phyloP scores from a whole-genome alignment of 148 eudicot genomes.

The Rhododendron molle region DNA sequence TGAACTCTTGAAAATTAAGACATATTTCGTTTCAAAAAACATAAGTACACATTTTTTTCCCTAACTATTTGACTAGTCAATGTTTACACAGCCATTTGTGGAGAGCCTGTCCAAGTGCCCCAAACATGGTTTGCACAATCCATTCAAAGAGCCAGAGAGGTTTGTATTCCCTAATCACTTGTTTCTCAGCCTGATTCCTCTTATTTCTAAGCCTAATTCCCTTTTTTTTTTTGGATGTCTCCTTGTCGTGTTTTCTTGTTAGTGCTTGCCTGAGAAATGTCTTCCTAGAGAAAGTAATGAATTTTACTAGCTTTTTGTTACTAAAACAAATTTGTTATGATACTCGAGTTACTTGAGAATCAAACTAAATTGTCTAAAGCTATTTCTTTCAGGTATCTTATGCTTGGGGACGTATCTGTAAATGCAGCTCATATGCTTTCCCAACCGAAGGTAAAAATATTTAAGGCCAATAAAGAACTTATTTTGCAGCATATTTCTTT shows the following conservation, averaged over 20 bases:
- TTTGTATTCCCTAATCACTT: slow-evolving; percentile 20
- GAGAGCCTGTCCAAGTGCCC: slow-evolving; percentile 93
- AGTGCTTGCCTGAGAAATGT: not conserved
- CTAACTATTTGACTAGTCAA: slow-evolving; percentile 10
- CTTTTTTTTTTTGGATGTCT: not conserved
- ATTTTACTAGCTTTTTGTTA: not conserved
- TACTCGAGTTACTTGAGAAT: not conserved
- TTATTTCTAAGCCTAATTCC: not conserved
- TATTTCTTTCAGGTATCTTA: slow-evolving; percentile 64
- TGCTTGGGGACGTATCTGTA: slow-evolving; percentile 75
- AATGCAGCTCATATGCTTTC: slow-evolving; percentile 88
- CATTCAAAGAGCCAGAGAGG: slow-evolving; percentile 97
- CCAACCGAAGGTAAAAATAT: slow-evolving; percentile 63
- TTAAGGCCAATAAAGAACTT: not conserved
- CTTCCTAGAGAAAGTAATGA: not conserved
- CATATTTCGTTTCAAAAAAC: not conserved
- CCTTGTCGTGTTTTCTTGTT: not conserved
- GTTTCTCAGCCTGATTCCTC: not conserved
- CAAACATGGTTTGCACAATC: slow-evolving; percentile 95
- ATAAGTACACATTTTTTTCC: not conserved
- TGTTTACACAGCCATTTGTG: slow-evolving; percentile 80
- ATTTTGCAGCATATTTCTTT: not conserved
- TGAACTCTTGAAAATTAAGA: not conserved
- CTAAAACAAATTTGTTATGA: not conserved
- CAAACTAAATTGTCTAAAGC: not conserved